A percentile compares a stretch with the other conserved stretches of the same genome.
phyloP scores from a whole-genome alignment of 2,329 filamentous ascomycete genomes.

The Ciborinia camelliae region DNA sequence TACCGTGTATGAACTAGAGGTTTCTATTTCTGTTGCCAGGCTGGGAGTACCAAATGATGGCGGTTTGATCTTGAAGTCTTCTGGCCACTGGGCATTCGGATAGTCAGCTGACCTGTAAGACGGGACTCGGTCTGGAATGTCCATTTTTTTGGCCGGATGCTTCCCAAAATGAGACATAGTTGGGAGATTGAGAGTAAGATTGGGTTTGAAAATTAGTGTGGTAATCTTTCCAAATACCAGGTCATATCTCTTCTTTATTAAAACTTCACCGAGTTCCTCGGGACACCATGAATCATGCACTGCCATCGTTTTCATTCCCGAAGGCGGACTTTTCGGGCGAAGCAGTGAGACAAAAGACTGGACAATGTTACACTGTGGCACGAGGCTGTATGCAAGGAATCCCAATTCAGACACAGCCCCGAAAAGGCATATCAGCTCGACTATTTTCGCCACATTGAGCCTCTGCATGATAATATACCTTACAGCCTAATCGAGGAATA shows the following conservation, averaged over 20 bases:
- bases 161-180: conserved; percentile 2
- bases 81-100: not conserved
- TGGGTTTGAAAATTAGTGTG: not conserved
- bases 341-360: not conserved
- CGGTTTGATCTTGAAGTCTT: not conserved
- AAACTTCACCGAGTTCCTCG: not conserved
- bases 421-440: not conserved
- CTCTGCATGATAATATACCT: not conserved
- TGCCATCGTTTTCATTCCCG: not conserved
- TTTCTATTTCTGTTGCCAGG: not conserved
- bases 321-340: not conserved
- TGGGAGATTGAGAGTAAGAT: not conserved
- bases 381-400: not conserved
- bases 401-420: conserved; percentile 1
- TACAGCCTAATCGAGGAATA: conserved; percentile 1
- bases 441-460: not conserved
- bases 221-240: not conserved
- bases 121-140: not conserved
- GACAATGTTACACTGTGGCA: not conserved
- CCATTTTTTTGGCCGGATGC: not conserved
- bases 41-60: not conserved
- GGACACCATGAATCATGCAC: not conserved
- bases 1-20: not conserved
- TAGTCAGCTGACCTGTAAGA: conserved; percentile 14
- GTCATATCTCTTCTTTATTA: conserved; percentile 5